Percentiles rank a stretch among this genome's conserved stretches.
Conservation (phyloP, 1,139 yeast species). For the Hemisphaericaspora xylofermentans region DNA sequence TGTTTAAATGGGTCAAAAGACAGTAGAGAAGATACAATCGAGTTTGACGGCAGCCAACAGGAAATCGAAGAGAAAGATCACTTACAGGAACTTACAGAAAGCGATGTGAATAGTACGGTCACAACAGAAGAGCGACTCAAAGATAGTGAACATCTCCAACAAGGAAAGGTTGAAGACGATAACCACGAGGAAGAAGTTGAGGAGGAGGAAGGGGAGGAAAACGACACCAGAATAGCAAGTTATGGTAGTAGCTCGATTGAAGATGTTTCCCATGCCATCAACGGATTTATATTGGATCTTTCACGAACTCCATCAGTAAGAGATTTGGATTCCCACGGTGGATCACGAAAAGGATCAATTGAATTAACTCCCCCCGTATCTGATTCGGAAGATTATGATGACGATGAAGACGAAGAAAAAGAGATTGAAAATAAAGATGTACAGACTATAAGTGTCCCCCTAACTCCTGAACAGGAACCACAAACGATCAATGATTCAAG, state of each 20-base stretch:
- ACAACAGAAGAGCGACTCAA: neutral
- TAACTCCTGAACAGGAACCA: neutral
- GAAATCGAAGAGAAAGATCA: neutral
- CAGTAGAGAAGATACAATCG: neutral
- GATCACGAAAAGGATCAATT: constrained; percentile 8
- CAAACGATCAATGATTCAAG: neutral
- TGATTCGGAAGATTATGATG: constrained; percentile 16
- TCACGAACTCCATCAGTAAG: constrained; percentile 15
- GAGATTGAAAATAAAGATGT: neutral
- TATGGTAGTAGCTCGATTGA: neutral
- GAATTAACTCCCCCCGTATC: constrained; percentile 25
- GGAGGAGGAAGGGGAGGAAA: neutral
- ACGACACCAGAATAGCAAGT: neutral
- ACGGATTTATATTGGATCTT: constrained; percentile 14
- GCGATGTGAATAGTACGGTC: too few species aligned
- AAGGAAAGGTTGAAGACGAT: neutral
- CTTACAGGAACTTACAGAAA: too few species aligned
- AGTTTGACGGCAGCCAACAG: neutral
- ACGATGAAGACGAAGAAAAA: neutral
- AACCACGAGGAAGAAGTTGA: neutral
- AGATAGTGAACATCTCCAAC: neutral
- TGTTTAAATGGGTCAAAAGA: constrained; percentile 3
- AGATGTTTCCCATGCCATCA: constrained; percentile 11
- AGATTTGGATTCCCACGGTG: constrained; percentile 5
- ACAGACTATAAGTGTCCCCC: neutral